Percentiles rank a stretch among this genome's conserved stretches.
These are phyloP conservation scores for Micractinium conductrix DNA, from an alignment of 139 green algal genomes.

Conservation along the genomic window DNA sequence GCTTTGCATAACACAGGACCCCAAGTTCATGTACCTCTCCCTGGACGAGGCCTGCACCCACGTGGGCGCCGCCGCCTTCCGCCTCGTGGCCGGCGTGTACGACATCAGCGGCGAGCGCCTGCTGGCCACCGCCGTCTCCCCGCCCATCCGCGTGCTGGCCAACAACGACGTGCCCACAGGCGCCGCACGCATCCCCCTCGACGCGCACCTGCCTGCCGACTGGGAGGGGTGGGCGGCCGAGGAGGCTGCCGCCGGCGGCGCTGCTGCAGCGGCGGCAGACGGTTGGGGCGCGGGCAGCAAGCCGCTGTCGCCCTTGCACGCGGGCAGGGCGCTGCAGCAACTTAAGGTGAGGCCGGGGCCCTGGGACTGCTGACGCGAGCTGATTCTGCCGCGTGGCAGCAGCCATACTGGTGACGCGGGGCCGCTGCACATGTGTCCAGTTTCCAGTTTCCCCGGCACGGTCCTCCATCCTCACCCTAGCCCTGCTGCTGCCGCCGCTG, in stretches of 20 bases:
- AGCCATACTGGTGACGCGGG: too few relatives aligned
- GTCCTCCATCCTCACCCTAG: too few relatives aligned
- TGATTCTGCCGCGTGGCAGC: neutral
- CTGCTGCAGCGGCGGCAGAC: neutral
- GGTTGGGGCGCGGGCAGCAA: neutral
- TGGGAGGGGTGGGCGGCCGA: conserved; percentile 35
- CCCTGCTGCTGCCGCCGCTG: neutral
- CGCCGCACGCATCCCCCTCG: conserved; percentile 53
- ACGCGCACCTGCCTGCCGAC: conserved; percentile 2
- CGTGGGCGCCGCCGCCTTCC: conserved; percentile 51
- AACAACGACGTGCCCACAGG: conserved; percentile 77
- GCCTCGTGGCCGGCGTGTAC: conserved; percentile 44
- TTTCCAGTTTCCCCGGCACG: too few relatives aligned
- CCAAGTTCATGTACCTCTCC: conserved; percentile 67
- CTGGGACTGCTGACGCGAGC: neutral
- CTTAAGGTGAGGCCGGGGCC: neutral
- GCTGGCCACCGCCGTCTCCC: conserved; percentile 53
- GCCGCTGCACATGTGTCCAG: too few relatives aligned
- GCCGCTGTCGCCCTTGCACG: neutral
- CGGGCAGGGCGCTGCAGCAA: neutral
- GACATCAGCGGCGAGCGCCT: conserved; percentile 27
- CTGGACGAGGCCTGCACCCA: conserved; percentile 78
- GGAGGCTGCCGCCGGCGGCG: neutral
- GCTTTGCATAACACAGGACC: conserved; percentile 51
- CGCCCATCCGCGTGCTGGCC: conserved; percentile 64